Base-by-base conservation (phyloP, 202 grass and related monocot genomes). In the Digitaria exilis region DNA sequence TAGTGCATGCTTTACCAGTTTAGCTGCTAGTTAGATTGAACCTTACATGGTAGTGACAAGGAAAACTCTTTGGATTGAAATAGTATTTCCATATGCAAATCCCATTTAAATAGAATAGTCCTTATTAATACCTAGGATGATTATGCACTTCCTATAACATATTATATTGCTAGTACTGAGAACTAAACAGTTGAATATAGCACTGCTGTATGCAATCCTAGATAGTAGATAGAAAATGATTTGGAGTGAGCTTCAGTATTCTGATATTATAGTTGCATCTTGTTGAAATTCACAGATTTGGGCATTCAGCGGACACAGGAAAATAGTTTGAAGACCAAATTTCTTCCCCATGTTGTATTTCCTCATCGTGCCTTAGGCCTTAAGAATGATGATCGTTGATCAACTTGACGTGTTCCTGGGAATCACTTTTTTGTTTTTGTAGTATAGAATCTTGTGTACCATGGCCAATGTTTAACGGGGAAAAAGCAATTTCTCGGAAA, bases 271-370 rank as follows among this genome's bases (percentile, higher is more conserved):
- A 62, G 24, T 30, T 84, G 31, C 39, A 24, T 6, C 22, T 62
- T 80, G 42, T 66, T 76, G 41, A 84, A 70, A 62, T 65, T 63
- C 78, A 41, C 93, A 99, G 96, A 99, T 99, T 71, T 99, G 96
- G 96, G 96, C 96, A 34, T 99, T 99, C 69, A 92, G 96, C 39
- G 96, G 93, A 69, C 80, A 94, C 71, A 82, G 96, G 71, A 99
- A 78, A 81, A 94, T 99, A 84, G 92, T 94, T 55, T 99, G 89
- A 99, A 73, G 31, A n/a, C 8, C 28, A 82, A 35, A 7, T 69
- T 54, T 75, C 64, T 60, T 42, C 63, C 55, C 48, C 19, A 5
- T 70, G 82, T 86, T 88, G 78, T 86, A 64, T 50, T 64, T 82
- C 73, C 21, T 56, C 35, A 2, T 43, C 59, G 31, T 1, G 4